Evolutionary conservation across 2,329 filamentous ascomycete genomes (phyloP).

Genomic region (Leptosphaerulina australis): DNA sequence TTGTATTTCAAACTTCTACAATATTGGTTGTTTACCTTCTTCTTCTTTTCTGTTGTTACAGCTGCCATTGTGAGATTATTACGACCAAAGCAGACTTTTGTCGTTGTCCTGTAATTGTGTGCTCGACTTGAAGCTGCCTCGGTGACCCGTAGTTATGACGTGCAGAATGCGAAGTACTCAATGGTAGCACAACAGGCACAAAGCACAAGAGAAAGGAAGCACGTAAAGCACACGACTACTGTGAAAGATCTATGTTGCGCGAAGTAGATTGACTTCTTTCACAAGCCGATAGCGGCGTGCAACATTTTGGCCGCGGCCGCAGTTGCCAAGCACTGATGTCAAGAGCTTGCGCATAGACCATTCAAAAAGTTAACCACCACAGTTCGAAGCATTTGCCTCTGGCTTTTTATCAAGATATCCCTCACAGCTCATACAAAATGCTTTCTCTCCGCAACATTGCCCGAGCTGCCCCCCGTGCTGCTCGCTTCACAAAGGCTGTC

Average conservation of each 20-base stretch:
- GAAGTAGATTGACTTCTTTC: neutral
- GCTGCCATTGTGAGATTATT: constrained; percentile 31
- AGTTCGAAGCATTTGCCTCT: constrained; percentile 6
- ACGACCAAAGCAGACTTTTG: neutral
- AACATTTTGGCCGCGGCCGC: constrained; percentile 19
- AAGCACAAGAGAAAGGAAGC: neutral
- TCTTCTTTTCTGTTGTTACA: constrained; percentile 44
- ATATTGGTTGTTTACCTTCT: constrained; percentile 25
- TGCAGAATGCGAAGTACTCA: neutral
- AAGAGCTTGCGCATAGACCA: constrained; percentile 22
- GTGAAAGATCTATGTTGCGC: neutral
- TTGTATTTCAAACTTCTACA: neutral
- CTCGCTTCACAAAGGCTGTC: constrained; percentile 49
- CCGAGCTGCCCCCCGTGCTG: constrained; percentile 52
- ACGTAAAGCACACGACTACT: neutral
- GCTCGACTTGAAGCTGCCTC: constrained; percentile 6
- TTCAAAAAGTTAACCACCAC: constrained; percentile 32
- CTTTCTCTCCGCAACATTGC: constrained; percentile 54
- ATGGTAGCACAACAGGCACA: neutral
- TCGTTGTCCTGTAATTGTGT: constrained; percentile 4
- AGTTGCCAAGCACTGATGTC: constrained; percentile 25
- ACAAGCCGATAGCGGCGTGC: constrained; percentile 21
- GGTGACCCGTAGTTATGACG: constrained; percentile 22
- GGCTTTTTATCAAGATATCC: constrained; percentile 9
- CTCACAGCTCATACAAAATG: constrained; percentile 43